Evolutionary conservation across 495 filamentous ascomycete genomes (phyloP).

Genomic region (Podospora anserina): DNA sequence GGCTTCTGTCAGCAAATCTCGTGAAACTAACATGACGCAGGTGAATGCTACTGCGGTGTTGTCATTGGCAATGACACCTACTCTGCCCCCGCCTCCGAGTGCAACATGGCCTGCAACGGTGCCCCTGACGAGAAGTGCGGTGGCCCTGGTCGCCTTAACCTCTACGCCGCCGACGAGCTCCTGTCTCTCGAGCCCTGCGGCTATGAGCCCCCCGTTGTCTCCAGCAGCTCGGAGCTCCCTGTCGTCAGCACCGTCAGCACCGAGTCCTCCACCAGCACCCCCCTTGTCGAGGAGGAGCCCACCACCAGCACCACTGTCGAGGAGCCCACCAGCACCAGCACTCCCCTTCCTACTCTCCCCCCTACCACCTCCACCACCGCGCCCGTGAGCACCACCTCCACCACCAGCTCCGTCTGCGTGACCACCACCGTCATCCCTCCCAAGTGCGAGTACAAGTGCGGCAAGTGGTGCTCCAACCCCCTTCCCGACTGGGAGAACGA

Average conservation of each 20-base stretch:
- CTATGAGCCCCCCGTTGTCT: constrained; percentile 28
- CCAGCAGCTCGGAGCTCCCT: constrained; percentile 18
- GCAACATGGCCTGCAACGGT: constrained; percentile 50
- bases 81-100: constrained; percentile 36
- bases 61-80: constrained; percentile 49
- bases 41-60: constrained; percentile 45
- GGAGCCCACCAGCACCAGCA: constrained; percentile 22
- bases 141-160: constrained; percentile 40
- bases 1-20: not conserved
- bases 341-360: constrained; percentile 19
- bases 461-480: constrained; percentile 50
- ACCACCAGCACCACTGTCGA: constrained; percentile 16
- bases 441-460: constrained; percentile 50
- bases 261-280: constrained; percentile 16
- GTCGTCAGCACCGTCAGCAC: constrained; percentile 14
- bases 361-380: constrained; percentile 23
- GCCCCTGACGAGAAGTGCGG: constrained; percentile 46
- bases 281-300: not conserved
- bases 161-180: constrained; percentile 45
- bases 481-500: constrained; percentile 43
- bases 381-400: constrained; percentile 28
- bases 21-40: constrained; percentile 21
- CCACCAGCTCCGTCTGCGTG: constrained; percentile 39
- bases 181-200: constrained; percentile 47
- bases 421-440: constrained; percentile 40